Conservation (phyloP, 2,329 filamentous ascomycete species). For the Trichoderma asperellum region DNA sequence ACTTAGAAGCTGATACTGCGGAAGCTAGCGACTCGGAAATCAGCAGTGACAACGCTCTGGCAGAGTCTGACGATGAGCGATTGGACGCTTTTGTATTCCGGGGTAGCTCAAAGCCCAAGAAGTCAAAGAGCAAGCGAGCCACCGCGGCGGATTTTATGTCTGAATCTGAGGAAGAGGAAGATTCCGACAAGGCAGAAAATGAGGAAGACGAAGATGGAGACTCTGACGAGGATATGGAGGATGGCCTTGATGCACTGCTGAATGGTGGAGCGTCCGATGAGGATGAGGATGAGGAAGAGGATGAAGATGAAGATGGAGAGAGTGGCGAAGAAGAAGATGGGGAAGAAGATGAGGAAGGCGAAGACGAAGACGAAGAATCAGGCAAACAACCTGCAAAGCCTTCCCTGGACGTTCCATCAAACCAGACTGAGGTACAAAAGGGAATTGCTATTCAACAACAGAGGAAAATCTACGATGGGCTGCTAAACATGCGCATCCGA, state of each 20-base stretch:
- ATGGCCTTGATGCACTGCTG: constrained; percentile 43
- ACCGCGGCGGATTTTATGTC: constrained; percentile 64
- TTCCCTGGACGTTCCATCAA: constrained; percentile 39
- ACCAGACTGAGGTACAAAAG: constrained; percentile 70
- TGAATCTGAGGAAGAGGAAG: constrained; percentile 47
- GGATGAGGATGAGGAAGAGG: constrained; percentile 43
- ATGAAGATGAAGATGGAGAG: constrained; percentile 44
- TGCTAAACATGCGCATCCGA: constrained; percentile 88
- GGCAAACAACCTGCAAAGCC: constrained; percentile 41
- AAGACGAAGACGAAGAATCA: constrained; percentile 35
- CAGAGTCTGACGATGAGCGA: constrained; percentile 79
- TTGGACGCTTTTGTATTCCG: constrained; percentile 74
- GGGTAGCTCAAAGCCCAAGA: constrained; percentile 58
- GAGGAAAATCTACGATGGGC: constrained; percentile 80
- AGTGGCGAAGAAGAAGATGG: constrained; percentile 44
- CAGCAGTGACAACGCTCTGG: constrained; percentile 71
- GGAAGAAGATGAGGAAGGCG: constrained; percentile 40
- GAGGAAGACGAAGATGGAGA: constrained; percentile 46
- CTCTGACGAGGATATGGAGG: constrained; percentile 46
- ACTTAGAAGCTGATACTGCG: constrained; percentile 57
- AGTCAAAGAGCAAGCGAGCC: constrained; percentile 46
- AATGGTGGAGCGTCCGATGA: constrained; percentile 42
- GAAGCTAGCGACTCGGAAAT: constrained; percentile 63
- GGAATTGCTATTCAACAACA: constrained; percentile 85
- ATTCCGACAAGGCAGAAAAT: constrained; percentile 40